Conservation (phyloP, 176 grass and related monocot species). For the Typha latifolia region DNA sequence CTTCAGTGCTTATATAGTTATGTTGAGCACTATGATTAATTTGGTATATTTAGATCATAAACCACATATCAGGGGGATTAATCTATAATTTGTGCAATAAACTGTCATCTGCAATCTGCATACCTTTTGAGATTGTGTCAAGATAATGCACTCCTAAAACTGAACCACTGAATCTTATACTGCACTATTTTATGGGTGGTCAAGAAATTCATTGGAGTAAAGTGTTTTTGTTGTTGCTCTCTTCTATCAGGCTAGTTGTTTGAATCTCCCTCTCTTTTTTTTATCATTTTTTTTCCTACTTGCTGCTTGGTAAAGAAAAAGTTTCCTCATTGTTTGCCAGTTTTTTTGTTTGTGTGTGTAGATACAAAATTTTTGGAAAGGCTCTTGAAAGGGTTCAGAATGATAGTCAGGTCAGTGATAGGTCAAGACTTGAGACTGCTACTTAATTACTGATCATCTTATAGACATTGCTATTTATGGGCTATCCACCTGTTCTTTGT, state of each 20-base stretch:
- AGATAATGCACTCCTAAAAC: no score
- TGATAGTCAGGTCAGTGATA: constrained; percentile 57
- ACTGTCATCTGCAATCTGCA: no score
- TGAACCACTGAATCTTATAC: no score
- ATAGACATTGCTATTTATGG: not conserved
- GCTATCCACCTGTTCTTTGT: not conserved
- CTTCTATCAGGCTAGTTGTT: not conserved
- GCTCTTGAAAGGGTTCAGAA: constrained; percentile 78
- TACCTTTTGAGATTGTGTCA: no score
- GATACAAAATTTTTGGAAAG: constrained; percentile 95
- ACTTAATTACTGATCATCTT: not conserved
- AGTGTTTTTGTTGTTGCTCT: constrained; percentile 3
- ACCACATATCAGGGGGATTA: no score
- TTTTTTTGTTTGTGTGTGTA: constrained; percentile 22
- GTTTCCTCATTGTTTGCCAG: constrained; percentile 8
- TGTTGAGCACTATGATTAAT: no score
- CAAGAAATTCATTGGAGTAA: no score
- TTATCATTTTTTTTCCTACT: not conserved
- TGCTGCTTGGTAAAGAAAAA: constrained; percentile 5
- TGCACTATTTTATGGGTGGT: no score
- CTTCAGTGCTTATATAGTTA: no score
- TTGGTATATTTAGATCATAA: no score
- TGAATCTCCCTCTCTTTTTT: not conserved
- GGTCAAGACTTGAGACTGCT: no score
- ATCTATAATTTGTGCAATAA: no score